Evolutionary conservation across 2,329 filamentous ascomycete genomes (phyloP).

Genomic region (Falciphora oryzae): DNA sequence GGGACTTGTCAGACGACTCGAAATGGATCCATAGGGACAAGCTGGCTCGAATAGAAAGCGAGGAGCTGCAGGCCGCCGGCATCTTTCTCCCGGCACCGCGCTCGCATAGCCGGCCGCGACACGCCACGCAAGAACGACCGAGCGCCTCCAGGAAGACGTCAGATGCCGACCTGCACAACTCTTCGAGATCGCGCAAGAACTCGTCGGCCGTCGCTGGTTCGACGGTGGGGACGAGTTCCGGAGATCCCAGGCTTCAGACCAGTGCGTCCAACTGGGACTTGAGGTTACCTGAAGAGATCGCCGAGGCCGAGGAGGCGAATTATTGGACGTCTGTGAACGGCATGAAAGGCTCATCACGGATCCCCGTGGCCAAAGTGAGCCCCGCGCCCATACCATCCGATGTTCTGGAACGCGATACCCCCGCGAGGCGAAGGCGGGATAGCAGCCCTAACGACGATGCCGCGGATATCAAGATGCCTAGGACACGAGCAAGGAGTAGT

Average conservation of each 20-base stretch:
- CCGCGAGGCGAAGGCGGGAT: conserved; percentile 55
- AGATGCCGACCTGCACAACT: conserved; percentile 15
- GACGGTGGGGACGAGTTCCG: conserved; percentile 7
- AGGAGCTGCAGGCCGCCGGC: conserved; percentile 74
- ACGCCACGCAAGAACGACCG: conserved; percentile 9
- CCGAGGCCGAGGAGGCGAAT: conserved; percentile 45
- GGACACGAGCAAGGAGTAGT: conserved; percentile 63
- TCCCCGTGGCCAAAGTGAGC: conserved; percentile 78
- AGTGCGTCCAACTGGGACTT: conserved; percentile 61
- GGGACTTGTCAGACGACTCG: conserved; percentile 41
- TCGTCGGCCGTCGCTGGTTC: conserved; percentile 27
- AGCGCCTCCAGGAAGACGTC: conserved; percentile 19
- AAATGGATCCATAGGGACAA: conserved; percentile 88
- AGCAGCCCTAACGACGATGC: conserved; percentile 43
- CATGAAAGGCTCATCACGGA: conserved; percentile 66
- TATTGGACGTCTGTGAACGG: conserved; percentile 47
- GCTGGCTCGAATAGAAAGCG: conserved; percentile 72
- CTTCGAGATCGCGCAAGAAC: conserved; percentile 39
- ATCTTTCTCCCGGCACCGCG: conserved; percentile 54
- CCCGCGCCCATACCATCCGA: conserved; percentile 68
- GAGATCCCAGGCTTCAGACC: conserved; percentile 32
- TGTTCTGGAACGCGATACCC: conserved; percentile 68
- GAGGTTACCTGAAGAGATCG: conserved; percentile 71
- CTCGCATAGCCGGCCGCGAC: conserved; percentile 34
- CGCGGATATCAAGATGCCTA: conserved; percentile 53